A percentile compares a stretch with the other conserved stretches of the same genome.
phyloP scores from a whole-genome alignment of 129 eudicot species.

The Flaveria trinervia region DNA sequence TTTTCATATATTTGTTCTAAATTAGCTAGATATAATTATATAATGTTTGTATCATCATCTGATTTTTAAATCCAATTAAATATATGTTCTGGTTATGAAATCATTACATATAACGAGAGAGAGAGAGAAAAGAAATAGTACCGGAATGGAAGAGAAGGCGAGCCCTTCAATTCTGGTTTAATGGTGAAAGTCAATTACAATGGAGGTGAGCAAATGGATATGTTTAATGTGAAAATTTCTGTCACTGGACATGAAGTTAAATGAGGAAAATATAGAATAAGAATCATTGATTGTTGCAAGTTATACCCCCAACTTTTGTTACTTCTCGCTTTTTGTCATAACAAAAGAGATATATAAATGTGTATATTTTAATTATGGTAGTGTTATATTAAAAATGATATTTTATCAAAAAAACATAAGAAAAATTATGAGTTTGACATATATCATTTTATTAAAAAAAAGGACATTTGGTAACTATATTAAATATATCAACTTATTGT shows the following conservation, averaged over 20 bases:
- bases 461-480: too few relatives aligned
- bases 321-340: neutral
- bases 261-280: neutral
- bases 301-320: neutral
- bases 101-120: neutral
- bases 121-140: neutral
- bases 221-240: neutral
- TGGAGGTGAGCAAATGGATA: neutral
- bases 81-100: too few relatives aligned
- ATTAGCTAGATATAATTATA: too few relatives aligned
- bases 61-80: too few relatives aligned
- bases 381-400: too few relatives aligned
- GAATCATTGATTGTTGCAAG: constrained; percentile 8
- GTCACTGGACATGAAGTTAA: neutral
- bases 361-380: too few relatives aligned
- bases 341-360: neutral
- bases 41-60: too few relatives aligned
- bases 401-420: too few relatives aligned
- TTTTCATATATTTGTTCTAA: too few relatives aligned
- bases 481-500: too few relatives aligned
- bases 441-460: too few relatives aligned
- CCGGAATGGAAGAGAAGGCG: constrained; percentile 5
- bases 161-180: neutral
- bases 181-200: neutral
- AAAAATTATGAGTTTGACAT: too few relatives aligned